Evolutionary conservation across 495 filamentous ascomycete genomes (phyloP).

Genomic region (Aspergillus nidulans): DNA sequence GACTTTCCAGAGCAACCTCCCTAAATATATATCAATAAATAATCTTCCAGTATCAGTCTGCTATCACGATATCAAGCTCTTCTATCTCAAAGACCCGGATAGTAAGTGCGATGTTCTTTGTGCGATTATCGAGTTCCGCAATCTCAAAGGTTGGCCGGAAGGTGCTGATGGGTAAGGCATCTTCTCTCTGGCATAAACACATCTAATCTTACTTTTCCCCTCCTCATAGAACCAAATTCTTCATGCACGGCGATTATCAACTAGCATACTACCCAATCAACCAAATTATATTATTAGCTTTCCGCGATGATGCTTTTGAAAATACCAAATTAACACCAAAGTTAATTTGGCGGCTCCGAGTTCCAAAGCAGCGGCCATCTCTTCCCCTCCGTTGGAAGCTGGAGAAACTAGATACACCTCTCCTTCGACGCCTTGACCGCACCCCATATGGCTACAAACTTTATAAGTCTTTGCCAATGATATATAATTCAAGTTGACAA

Average conservation of each 20-base stretch:
- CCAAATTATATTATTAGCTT: slow-evolving; percentile 28
- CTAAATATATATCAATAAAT: slow-evolving; percentile 16
- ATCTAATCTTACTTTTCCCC: slow-evolving; percentile 7
- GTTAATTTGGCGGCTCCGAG: slow-evolving; percentile 25
- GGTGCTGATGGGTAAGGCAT: slow-evolving; percentile 21
- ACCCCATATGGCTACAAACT: slow-evolving; percentile 23
- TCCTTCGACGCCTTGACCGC: slow-evolving; percentile 21
- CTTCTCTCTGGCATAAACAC: neutral
- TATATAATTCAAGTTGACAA: neutral
- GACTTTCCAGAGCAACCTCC: slow-evolving; percentile 28
- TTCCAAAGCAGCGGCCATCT: slow-evolving; percentile 21
- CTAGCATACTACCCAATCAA: slow-evolving; percentile 27
- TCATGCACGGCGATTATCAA: slow-evolving; percentile 30
- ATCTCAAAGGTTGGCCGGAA: slow-evolving; percentile 27
- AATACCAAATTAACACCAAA: slow-evolving; percentile 25
- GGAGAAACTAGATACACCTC: slow-evolving; percentile 23
- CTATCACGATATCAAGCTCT: slow-evolving; percentile 29
- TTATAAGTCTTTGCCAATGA: slow-evolving; percentile 12
- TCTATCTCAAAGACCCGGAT: slow-evolving; percentile 23
- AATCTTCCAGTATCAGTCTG: slow-evolving; percentile 27
- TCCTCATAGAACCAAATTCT: slow-evolving; percentile 29
- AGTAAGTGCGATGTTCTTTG: slow-evolving; percentile 26
- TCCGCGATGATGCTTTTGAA: slow-evolving; percentile 24
- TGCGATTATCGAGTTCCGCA: slow-evolving; percentile 26
- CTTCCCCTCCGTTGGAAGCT: slow-evolving; percentile 23